Evolutionary conservation across 1,139 yeast species (phyloP).

Genomic region (Arxiozyma telluris): DNA sequence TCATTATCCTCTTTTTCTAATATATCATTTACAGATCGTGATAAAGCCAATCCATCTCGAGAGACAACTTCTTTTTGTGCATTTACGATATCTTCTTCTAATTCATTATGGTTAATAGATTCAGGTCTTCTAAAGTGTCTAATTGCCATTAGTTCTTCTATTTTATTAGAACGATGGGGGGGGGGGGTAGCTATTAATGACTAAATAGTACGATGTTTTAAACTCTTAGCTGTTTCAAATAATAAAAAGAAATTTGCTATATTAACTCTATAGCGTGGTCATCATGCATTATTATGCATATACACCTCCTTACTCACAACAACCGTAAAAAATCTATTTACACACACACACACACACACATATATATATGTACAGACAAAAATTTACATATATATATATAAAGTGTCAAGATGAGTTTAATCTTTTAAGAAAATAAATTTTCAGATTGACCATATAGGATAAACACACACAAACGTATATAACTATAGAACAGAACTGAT

Average conservation of each 20-base stretch:
- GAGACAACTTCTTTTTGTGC: background rate
- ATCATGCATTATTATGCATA: too few species aligned
- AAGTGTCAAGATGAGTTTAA: background rate
- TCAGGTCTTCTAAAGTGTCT: conserved; percentile 4
- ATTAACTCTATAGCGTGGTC: background rate
- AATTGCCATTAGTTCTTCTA: conserved; percentile 1
- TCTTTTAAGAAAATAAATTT: background rate
- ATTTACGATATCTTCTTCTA: too few species aligned
- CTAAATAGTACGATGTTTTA: too few species aligned
- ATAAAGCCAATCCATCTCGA: background rate
- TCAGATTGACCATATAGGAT: background rate
- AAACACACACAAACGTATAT: background rate
- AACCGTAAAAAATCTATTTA: too few species aligned
- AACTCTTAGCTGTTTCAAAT: too few species aligned
- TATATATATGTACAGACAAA: too few species aligned
- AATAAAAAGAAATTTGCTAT: background rate
- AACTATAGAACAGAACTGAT: background rate
- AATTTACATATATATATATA: too few species aligned
- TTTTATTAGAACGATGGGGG: background rate
- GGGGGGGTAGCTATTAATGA: background rate
- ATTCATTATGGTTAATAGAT: background rate
- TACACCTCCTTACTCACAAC: too few species aligned
- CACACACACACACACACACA: too few species aligned
- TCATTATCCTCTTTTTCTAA: background rate
- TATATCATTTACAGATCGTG: background rate